Base-by-base conservation (phyloP, 345 rosid species). In the Cochlearia excelsa region DNA sequence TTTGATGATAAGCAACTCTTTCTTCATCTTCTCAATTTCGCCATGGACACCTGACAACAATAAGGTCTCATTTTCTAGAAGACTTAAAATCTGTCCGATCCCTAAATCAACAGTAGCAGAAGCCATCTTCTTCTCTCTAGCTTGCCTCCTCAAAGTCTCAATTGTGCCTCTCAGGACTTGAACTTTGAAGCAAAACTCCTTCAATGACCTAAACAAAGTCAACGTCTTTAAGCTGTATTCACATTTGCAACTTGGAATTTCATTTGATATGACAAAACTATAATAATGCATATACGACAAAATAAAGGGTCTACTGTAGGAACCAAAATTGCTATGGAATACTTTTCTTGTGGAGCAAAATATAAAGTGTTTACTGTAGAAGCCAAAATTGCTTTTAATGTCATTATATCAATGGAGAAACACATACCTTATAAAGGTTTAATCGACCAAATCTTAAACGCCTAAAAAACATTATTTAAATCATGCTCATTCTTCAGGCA, bases 401-500 rank as follows among this genome's bases (percentile, higher is more conserved):
- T 37, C 4, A 37, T n/a, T 65, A 4, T 3, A 35, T 42, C 27
- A 27, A 30, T 41, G 46, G 39, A 47, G 47, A 1, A 62, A 29
- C 23, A 46, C 59, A 52, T 40, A 26, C 47, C 46, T 38, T 7
- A 16, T 7, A 16, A 26, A 51, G 11, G 41, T n/a, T 61, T 49
- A 56, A 1, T 29, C 54, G 11, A 62, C 35, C 33, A 43, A 62
- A 41, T 48, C 59, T 55, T 61, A 6, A 69, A 61, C 41, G 39
- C 63, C 3, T 7, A 47, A 11, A 34, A 42, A 26, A 43, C 16
- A 57, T 16, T 16, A 16, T 39, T 2, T n/a, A 31, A 71, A 59
- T 69, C 63, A 77, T 16, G 23, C 63, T 73, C 82, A 41, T 73
- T 78, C 51, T 78, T 61, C 63, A 77, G 74, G 74, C 53, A 57